phyloP scores from a whole-genome alignment of 1,284 basidiomycete genomes.

The Cutaneotrichosporon sp. region DNA sequence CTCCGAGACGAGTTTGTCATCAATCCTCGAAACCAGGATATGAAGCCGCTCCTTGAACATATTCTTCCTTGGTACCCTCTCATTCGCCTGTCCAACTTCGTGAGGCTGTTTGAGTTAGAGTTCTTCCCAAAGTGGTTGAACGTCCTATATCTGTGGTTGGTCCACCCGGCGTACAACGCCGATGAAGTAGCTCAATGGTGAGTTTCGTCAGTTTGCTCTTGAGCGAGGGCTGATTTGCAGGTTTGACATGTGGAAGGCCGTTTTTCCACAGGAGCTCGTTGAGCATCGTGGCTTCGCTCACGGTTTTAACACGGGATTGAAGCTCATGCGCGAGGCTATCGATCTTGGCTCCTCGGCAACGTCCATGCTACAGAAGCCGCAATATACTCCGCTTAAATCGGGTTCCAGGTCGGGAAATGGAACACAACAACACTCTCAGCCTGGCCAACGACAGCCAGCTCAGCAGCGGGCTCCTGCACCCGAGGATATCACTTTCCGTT shows the following conservation, averaged over 20 bases:
- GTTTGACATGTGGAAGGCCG: conserved; percentile 72
- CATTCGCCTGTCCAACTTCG: conserved; percentile 68
- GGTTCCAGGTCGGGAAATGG: not conserved
- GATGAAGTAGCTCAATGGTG: conserved; percentile 90
- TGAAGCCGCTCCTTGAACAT: conserved; percentile 66
- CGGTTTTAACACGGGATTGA: conserved; percentile 78
- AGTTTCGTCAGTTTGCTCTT: too few species aligned
- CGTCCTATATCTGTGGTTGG: conserved; percentile 84
- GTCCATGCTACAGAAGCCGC: conserved; percentile 61
- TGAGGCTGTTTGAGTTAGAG: conserved; percentile 75
- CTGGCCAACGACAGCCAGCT: not conserved
- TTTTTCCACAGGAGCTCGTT: conserved; percentile 66
- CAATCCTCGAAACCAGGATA: conserved; percentile 82
- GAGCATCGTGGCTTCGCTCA: conserved; percentile 61
- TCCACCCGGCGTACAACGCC: conserved; percentile 72
- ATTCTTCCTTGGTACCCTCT: conserved; percentile 72
- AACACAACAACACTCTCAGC: not conserved
- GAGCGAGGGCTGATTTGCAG: not conserved
- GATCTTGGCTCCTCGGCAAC: conserved; percentile 71
- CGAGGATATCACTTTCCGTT: conserved; percentile 76
- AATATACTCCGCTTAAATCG: conserved; percentile 46
- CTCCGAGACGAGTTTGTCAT: conserved; percentile 77
- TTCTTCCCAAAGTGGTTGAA: conserved; percentile 97
- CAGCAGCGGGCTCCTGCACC: not conserved
- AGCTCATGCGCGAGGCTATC: conserved; percentile 88